Percentiles rank a stretch among this genome's conserved stretches.
Evolutionary conservation across 2,329 filamentous ascomycete species (phyloP).

Genomic region (Cordyceps cicadae): DNA sequence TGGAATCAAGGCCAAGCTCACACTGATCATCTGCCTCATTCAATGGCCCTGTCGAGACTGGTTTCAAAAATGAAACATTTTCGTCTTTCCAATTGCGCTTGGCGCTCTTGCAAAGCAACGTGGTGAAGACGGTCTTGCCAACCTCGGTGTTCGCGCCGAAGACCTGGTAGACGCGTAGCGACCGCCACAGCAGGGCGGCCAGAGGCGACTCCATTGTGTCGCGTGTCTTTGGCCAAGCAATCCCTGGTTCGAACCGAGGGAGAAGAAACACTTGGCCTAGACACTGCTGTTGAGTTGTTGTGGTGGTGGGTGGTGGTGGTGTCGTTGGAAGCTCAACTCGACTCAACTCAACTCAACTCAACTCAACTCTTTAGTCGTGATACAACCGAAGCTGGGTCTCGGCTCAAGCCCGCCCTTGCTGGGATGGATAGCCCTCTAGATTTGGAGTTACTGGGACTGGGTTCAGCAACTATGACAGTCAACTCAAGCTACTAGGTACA

Average conservation of each 20-base stretch:
- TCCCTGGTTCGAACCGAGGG: not conserved
- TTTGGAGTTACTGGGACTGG: too few relatives aligned
- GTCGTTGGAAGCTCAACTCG: too few relatives aligned
- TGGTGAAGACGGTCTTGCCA: slow-evolving; percentile 75
- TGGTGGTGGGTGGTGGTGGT: too few relatives aligned
- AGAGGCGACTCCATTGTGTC: slow-evolving; percentile 35
- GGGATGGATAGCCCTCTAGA: too few relatives aligned
- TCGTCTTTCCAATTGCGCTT: slow-evolving; percentile 36
- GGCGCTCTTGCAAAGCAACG: slow-evolving; percentile 59
- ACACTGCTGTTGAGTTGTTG: too few relatives aligned
- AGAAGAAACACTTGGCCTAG: not conserved
- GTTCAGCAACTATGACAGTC: not conserved
- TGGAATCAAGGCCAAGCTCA: slow-evolving; percentile 16
- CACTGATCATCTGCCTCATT: slow-evolving; percentile 65
- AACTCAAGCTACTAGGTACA: not conserved
- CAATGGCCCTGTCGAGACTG: slow-evolving; percentile 66
- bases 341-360: too few relatives aligned
- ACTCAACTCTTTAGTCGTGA: too few relatives aligned
- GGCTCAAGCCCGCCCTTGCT: slow-evolving; percentile 7
- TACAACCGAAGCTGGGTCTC: not conserved
- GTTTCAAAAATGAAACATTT: slow-evolving; percentile 62
- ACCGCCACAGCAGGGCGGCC: slow-evolving; percentile 57
- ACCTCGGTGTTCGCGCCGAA: slow-evolving; percentile 81
- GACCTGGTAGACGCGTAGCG: slow-evolving; percentile 62
- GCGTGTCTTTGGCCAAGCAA: not conserved